phyloP scores from a whole-genome alignment of 1,284 basidiomycete species.

The Gymnopus androsaceus region DNA sequence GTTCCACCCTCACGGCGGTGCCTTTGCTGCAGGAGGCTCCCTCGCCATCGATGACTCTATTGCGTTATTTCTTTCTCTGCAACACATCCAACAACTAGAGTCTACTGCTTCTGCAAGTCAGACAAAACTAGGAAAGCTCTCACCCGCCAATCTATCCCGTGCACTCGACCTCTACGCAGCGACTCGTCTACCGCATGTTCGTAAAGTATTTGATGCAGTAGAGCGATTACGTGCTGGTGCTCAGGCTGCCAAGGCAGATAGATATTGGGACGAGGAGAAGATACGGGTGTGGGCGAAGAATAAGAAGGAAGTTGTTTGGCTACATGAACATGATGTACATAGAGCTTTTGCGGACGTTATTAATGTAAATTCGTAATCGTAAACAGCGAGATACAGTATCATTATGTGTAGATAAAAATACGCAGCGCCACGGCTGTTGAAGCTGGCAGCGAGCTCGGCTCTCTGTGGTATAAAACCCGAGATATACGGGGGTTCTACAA shows the following conservation, averaged over 20 bases:
- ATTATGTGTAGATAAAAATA: too few species aligned
- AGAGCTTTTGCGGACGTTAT: slow-evolving; percentile 1
- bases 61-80: slow-evolving; percentile 7
- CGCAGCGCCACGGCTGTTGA: too few species aligned
- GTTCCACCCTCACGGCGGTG: slow-evolving; percentile 12
- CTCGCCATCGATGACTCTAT: slow-evolving; percentile 10
- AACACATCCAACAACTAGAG: not conserved
- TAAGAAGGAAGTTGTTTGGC: slow-evolving; percentile 10
- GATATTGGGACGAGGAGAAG: not conserved
- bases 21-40: slow-evolving; percentile 5
- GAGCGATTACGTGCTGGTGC: not conserved
- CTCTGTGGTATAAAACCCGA: too few species aligned
- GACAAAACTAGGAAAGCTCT: not conserved
- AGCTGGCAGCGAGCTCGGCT: too few species aligned
- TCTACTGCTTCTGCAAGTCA: not conserved
- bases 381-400: too few species aligned
- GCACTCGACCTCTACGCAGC: slow-evolving; percentile 9
- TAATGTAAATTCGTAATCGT: too few species aligned
- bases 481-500: too few species aligned
- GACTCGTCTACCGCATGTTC: slow-evolving; percentile 6
- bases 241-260: not conserved
- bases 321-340: slow-evolving; percentile 13
- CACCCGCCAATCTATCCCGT: not conserved
- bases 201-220: not conserved
- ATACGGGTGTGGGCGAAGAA: slow-evolving; percentile 1